A percentile compares a stretch with the other conserved stretches of the same genome.
phyloP scores from a whole-genome alignment of 2,329 filamentous ascomycete genomes.

The Colletotrichum sublineola region DNA sequence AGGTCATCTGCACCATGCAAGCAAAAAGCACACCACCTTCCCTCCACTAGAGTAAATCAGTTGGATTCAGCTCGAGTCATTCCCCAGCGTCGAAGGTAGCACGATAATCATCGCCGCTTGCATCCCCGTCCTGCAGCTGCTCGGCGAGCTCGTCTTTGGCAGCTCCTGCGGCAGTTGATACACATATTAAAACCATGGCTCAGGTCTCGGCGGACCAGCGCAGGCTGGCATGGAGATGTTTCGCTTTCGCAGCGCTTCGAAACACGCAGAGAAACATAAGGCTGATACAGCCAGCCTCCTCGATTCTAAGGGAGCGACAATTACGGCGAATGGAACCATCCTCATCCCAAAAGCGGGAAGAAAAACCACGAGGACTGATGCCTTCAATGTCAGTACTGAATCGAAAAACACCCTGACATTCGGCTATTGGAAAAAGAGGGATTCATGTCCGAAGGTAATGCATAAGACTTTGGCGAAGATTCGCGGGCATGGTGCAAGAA shows the following conservation, averaged over 20 bases:
- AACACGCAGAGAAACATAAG: neutral
- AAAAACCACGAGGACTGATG: constrained; percentile 1
- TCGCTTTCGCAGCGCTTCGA: neutral
- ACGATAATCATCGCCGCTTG: constrained; percentile 54
- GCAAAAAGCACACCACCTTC: neutral
- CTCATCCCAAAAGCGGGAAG: constrained; percentile 5
- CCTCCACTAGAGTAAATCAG: too few species aligned
- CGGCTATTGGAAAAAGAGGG: neutral
- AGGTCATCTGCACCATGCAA: constrained; percentile 62
- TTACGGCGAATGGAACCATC: neutral
- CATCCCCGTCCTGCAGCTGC: constrained; percentile 52
- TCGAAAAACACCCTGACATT: neutral
- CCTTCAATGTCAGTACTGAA: neutral
- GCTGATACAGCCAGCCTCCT: constrained; percentile 2
- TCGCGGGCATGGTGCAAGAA: neutral
- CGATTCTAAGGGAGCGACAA: neutral
- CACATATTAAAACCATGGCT: constrained; percentile 24
- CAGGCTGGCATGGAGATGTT: constrained; percentile 3
- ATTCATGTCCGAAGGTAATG: neutral
- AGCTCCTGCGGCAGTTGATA: constrained; percentile 15
- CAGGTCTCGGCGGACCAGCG: neutral
- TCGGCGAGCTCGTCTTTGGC: constrained; percentile 39
- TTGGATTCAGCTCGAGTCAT: too few species aligned
- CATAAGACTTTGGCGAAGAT: neutral
- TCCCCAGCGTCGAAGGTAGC: constrained; percentile 49